Evolutionary conservation across 2,329 filamentous ascomycete species (phyloP).

Genomic region (Scortechinia acanthostroma): DNA sequence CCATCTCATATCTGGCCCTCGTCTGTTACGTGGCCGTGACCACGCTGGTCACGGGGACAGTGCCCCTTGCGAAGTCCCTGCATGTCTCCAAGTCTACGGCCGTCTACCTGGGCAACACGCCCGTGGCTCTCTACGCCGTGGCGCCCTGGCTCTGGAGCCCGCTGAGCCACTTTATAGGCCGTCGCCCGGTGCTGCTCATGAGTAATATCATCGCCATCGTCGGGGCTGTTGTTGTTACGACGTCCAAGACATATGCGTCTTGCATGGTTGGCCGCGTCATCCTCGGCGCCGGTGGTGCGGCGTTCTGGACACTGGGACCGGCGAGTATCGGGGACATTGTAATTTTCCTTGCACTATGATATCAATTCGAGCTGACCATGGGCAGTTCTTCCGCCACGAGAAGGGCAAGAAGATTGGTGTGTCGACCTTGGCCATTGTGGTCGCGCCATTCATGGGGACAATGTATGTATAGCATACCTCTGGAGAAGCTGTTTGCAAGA

Average conservation of each 20-base stretch:
- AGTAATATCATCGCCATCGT: constrained; percentile 6
- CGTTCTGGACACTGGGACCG: too few relatives aligned
- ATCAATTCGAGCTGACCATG: too few relatives aligned
- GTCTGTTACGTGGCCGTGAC: constrained; percentile 5
- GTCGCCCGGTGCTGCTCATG: constrained; percentile 3
- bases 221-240: constrained; percentile 3
- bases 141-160: constrained; percentile 4
- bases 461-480: too few relatives aligned
- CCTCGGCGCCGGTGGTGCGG: too few relatives aligned
- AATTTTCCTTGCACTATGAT: too few relatives aligned
- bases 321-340: too few relatives aligned
- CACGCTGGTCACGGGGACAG: constrained; percentile 3
- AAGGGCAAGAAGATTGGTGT: constrained; percentile 6
- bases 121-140: constrained; percentile 3
- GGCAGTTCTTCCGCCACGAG: constrained; percentile 6
- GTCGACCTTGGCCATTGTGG: constrained; percentile 5
- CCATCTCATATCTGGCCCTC: constrained; percentile 5
- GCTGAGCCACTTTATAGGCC: constrained; percentile 3
- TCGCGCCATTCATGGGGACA: constrained; percentile 5
- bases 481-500: too few relatives aligned
- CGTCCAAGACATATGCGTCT: constrained; percentile 4
- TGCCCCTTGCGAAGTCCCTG: not conserved
- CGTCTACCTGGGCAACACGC: constrained; percentile 4
- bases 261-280: too few relatives aligned
- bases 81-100: constrained; percentile 1